Evolutionary conservation across 257 asterid genomes (phyloP).

Genomic region (Solanum rostratum): DNA sequence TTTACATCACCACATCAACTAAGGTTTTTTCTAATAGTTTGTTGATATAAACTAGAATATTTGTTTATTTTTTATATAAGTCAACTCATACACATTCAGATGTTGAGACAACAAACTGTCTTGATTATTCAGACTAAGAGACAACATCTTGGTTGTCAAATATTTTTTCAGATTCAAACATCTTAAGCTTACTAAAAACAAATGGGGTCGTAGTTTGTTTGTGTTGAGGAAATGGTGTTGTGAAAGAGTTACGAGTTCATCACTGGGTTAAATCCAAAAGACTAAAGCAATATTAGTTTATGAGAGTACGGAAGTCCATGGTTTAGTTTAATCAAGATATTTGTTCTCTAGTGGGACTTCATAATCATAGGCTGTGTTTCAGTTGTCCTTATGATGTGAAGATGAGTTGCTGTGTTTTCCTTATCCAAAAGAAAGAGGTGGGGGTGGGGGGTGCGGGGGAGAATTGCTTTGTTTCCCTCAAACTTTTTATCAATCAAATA

Average conservation of each 20-base stretch:
- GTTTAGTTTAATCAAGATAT: not conserved
- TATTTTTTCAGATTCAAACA: not conserved
- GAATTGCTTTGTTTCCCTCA: not conserved
- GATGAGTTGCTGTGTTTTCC: too few species aligned
- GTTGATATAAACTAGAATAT: not conserved
- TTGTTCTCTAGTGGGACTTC: not conserved
- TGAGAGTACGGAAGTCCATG: not conserved
- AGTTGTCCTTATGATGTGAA: not conserved
- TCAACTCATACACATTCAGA: not conserved
- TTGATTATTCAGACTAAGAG: not conserved
- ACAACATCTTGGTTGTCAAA: not conserved
- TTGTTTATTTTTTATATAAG: not conserved
- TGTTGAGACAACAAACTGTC: not conserved
- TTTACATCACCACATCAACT: not conserved
- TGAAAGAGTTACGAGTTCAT: not conserved
- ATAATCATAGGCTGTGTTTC: not conserved
- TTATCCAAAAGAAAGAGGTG: too few species aligned
- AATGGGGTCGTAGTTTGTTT: not conserved
- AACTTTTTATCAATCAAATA: not conserved
- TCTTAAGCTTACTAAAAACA: not conserved
- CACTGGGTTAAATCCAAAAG: not conserved
- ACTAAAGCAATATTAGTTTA: not conserved
- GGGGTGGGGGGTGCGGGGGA: too few species aligned
- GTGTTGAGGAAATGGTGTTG: not conserved
- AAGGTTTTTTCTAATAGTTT: not conserved